A percentile compares a stretch with the other conserved stretches of the same genome.
Evolutionary conservation across 129 eudicot species (phyloP).

Genomic region (Centrapalus pauciflorus): DNA sequence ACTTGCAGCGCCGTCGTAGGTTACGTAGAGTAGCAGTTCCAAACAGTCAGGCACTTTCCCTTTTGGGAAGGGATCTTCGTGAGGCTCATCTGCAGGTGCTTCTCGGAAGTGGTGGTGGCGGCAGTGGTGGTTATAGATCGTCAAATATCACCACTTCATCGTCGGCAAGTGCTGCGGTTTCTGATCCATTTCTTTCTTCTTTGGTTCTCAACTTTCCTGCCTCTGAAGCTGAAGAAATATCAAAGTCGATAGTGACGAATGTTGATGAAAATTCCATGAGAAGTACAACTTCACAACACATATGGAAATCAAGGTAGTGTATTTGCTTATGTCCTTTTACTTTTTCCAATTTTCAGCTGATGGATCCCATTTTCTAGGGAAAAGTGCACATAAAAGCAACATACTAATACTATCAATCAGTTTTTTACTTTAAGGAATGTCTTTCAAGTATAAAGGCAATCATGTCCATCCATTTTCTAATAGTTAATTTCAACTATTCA

Average conservation of each 20-base stretch:
- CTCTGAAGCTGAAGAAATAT: slow-evolving; percentile 69
- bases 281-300: slow-evolving; percentile 34
- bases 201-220: slow-evolving; percentile 63
- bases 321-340: not conserved
- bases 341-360: not conserved
- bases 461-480: too few relatives aligned
- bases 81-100: slow-evolving; percentile 94
- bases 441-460: too few relatives aligned
- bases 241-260: slow-evolving; percentile 58
- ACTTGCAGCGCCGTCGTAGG: slow-evolving; percentile 77
- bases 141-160: slow-evolving; percentile 27
- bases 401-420: too few relatives aligned
- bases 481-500: too few relatives aligned
- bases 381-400: too few relatives aligned
- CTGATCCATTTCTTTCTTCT: slow-evolving; percentile 75
- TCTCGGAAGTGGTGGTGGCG: slow-evolving; percentile 52
- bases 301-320: slow-evolving; percentile 81
- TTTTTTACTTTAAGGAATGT: too few relatives aligned
- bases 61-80: slow-evolving; percentile 80
- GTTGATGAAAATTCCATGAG: slow-evolving; percentile 48
- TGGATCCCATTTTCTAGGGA: not conserved
- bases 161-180: slow-evolving; percentile 35
- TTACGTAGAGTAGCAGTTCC: slow-evolving; percentile 71
- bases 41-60: slow-evolving; percentile 74
- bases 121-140: slow-evolving; percentile 49